Evolutionary conservation across 176 grass and related monocot genomes (phyloP), one percentile per base, ranked within the genome.

Genomic region (Canna indica): DNA sequence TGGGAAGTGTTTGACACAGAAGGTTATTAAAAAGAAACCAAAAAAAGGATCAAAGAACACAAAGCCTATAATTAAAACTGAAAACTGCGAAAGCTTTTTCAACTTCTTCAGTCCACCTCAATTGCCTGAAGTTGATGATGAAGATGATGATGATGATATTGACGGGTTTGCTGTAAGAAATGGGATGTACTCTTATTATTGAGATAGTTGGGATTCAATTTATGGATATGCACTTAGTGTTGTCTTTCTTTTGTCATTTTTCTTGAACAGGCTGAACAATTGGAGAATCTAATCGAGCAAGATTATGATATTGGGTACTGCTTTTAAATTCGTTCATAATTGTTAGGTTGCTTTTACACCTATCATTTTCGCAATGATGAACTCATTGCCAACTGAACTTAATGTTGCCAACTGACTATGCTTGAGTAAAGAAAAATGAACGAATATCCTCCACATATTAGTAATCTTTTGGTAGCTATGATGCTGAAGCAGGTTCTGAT

Each of bases 81-180:
- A 99, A 82, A 75, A 76, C 11, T 99, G 95, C 38, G 89, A 93
- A 61, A 99, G 95, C 73, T 99, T 99, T 73, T 99, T 99, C 58
- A 99, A 99, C 85, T 99, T 99, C 70, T 99, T 99, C 76, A 90
- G 74, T 75, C 95, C 95, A 59, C 95, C 95, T 71, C 84, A 99
- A 79, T 83, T 99, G 71, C 95, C 95, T 74, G 95, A 92, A 52
- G 86, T 93, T 7, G 86, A 93, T 2, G 89, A 92, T 38, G 88
- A 97, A 85, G 89, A 91, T 65, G 94, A 99, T 18, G 95, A 99
- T 73, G 95, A 99, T 75, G 83, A 82, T 53, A 89, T 97, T 59
- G 87, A 93, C 12, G 93, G 92, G 75, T 86, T 90, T 72, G 83
- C 84, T 59, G 88, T 97, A 85, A 82, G 88, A 31, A 3, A 34